phyloP scores from a whole-genome alignment of 1,139 yeast species.

The Tardiomyces blankii region DNA sequence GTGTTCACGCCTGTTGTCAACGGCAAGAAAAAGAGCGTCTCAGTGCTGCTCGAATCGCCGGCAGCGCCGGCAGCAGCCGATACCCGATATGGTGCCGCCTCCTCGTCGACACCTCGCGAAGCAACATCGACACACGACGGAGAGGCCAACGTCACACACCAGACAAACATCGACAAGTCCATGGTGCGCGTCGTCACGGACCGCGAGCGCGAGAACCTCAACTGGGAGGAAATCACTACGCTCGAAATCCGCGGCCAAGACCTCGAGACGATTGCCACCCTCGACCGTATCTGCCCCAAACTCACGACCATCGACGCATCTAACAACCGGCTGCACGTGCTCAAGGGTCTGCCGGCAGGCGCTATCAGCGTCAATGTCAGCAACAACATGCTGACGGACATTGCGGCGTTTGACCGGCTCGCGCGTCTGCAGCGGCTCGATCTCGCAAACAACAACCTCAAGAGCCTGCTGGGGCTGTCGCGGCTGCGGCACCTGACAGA shows the following conservation, averaged over 20 bases:
- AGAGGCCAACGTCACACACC: background rate
- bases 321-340: conserved; percentile 23
- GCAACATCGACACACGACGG: background rate
- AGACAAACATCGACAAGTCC: background rate
- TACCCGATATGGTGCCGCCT: no score
- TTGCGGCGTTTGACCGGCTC: conserved; percentile 21
- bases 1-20: background rate
- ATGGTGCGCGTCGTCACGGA: background rate
- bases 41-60: background rate
- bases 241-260: conserved; percentile 22
- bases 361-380: conserved; percentile 20
- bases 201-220: background rate
- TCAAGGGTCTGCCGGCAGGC: conserved; percentile 26
- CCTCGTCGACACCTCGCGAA: no score
- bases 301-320: conserved; percentile 22
- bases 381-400: conserved; percentile 22
- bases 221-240: conserved; percentile 25
- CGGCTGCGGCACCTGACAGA: conserved; percentile 21
- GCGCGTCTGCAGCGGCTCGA: conserved; percentile 23
- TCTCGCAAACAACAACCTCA: conserved; percentile 22
- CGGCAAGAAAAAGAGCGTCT: background rate
- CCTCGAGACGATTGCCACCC: conserved; percentile 22
- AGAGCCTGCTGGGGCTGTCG: conserved; percentile 23
- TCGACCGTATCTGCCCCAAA: conserved; percentile 28
- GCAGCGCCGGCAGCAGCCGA: background rate